Evolutionary conservation across 2,329 filamentous ascomycete genomes (phyloP).

Genomic region (Neonectria coccinea): DNA sequence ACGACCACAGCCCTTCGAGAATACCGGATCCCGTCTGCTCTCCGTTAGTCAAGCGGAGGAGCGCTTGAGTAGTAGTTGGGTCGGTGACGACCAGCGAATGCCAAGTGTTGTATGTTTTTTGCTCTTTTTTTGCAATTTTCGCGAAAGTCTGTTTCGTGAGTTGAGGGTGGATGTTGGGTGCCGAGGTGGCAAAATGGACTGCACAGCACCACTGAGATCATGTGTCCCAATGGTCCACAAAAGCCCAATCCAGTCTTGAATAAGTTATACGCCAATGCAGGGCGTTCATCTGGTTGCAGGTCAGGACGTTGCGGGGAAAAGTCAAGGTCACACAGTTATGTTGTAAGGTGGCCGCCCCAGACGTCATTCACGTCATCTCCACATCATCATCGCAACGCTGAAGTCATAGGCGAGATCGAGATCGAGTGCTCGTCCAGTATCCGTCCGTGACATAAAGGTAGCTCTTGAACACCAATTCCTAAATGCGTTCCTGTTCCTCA

Average conservation of each 20-base stretch:
- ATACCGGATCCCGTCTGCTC: conserved; percentile 11
- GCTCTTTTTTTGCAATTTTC: neutral
- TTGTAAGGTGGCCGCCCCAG: conserved; percentile 4
- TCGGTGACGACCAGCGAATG: conserved; percentile 20
- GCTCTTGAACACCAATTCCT: neutral
- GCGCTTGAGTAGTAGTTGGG: conserved; percentile 15
- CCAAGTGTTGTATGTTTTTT: conserved; percentile 15
- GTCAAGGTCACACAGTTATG: neutral
- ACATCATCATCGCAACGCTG: conserved; percentile 3
- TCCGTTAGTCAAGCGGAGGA: conserved; percentile 7
- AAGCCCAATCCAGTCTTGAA: neutral
- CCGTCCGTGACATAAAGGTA: neutral
- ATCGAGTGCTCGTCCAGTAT: neutral
- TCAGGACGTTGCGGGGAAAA: conserved; percentile 11
- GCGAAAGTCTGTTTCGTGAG: neutral
- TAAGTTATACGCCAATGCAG: neutral
- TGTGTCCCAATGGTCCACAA: neutral
- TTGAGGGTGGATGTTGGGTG: neutral
- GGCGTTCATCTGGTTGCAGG: neutral
- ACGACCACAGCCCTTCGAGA: conserved; percentile 14
- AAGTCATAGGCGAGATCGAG: conserved; percentile 10
- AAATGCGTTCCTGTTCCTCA: neutral
- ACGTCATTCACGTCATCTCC: conserved; percentile 27
- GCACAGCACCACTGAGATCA: neutral
- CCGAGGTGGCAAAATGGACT: neutral